Evolutionary conservation across 2,329 filamentous ascomycete genomes (phyloP).

Genomic region (Colletotrichum brevisporum): DNA sequence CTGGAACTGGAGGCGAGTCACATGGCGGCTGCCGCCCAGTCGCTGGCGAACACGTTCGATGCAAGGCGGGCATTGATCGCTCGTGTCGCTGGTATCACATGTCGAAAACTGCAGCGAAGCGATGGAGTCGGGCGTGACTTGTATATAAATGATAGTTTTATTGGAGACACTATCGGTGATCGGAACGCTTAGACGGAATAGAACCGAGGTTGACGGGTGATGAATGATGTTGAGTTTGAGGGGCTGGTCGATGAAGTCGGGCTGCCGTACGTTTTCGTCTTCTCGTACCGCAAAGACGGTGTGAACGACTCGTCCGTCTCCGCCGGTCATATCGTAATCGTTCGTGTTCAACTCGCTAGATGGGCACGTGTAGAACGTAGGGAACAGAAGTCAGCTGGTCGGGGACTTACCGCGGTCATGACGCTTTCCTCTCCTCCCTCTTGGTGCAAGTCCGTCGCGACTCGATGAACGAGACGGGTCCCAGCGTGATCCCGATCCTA

Average conservation of each 20-base stretch:
- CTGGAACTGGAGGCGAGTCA: slow-evolving; percentile 23
- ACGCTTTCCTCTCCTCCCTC: neutral
- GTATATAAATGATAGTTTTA: neutral
- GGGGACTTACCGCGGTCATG: slow-evolving; percentile 11
- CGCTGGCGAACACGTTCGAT: slow-evolving; percentile 7
- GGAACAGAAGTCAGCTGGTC: neutral
- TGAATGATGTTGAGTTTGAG: neutral
- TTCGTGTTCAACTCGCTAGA: neutral
- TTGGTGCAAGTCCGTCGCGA: neutral
- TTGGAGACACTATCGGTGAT: neutral
- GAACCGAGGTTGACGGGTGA: neutral
- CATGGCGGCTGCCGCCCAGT: neutral
- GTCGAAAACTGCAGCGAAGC: neutral
- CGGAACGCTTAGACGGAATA: neutral
- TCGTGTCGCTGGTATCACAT: neutral
- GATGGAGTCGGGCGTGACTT: slow-evolving; percentile 7
- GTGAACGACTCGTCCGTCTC: neutral
- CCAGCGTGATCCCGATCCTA: neutral
- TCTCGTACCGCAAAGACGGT: slow-evolving; percentile 5
- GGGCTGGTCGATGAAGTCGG: slow-evolving; percentile 5
- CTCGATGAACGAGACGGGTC: neutral
- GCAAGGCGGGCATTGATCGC: neutral
- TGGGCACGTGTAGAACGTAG: neutral
- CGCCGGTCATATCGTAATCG: neutral
- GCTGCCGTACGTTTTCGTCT: neutral